phyloP scores from a whole-genome alignment of 345 rosid species.

The Nephelium lappaceum region DNA sequence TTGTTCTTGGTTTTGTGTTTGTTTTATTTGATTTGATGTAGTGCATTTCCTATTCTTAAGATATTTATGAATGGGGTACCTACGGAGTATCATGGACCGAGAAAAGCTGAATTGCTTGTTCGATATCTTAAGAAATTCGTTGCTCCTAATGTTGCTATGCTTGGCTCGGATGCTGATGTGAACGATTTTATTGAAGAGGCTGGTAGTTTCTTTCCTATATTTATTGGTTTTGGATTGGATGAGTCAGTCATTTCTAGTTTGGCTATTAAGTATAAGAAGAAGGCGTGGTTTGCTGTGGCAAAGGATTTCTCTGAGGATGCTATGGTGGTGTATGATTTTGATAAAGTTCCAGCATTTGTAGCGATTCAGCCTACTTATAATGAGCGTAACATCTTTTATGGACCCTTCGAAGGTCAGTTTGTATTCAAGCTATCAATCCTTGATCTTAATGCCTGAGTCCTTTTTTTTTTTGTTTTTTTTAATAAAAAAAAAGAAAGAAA shows the following conservation, averaged over 20 bases:
- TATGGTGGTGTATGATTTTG: slow-evolving; percentile 71
- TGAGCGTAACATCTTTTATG: slow-evolving; percentile 72
- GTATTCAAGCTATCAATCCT: slow-evolving; percentile 6
- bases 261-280: slow-evolving; percentile 79
- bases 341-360: slow-evolving; percentile 80
- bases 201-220: slow-evolving; percentile 72
- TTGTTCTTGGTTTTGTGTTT: neutral
- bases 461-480: neutral
- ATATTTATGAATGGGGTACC: slow-evolving; percentile 83
- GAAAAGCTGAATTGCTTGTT: slow-evolving; percentile 82
- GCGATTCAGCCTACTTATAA: slow-evolving; percentile 63
- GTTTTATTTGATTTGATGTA: slow-evolving; percentile 29
- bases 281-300: slow-evolving; percentile 93
- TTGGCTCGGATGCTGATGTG: slow-evolving; percentile 62
- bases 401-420: slow-evolving; percentile 88
- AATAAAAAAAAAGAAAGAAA: too few relatives aligned
- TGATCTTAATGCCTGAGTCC: neutral
- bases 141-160: slow-evolving; percentile 82
- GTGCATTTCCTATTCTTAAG: slow-evolving; percentile 87
- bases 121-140: slow-evolving; percentile 87
- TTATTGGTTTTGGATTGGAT: slow-evolving; percentile 75
- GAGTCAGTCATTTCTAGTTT: slow-evolving; percentile 51
- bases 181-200: slow-evolving; percentile 71
- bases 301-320: slow-evolving; percentile 74
- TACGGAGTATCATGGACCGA: slow-evolving; percentile 82